Evolutionary conservation across 176 grass and related monocot genomes (phyloP).

Genomic region (Oryza coarctata): DNA sequence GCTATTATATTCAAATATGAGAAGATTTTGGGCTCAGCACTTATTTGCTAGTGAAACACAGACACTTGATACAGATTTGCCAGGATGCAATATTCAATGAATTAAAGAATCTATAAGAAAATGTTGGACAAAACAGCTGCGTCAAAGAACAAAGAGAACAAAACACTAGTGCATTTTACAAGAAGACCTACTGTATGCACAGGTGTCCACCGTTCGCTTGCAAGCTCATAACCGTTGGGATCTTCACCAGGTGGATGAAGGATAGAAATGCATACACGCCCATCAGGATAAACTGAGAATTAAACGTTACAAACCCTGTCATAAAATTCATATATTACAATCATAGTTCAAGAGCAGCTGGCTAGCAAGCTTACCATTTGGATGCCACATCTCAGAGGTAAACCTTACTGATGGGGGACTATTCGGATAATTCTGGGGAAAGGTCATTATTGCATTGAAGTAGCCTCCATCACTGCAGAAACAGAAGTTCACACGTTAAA

Average conservation of each 20-base stretch:
- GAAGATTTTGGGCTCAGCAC: not conserved
- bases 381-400: conserved; percentile 99
- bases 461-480: conserved; percentile 85
- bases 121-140: not conserved
- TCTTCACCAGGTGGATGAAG: conserved; percentile 95
- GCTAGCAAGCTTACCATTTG: conserved; percentile 57
- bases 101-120: not conserved
- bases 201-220: conserved; percentile 88
- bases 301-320: conserved; percentile 16
- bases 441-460: conserved; percentile 86
- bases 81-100: not conserved
- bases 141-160: not conserved
- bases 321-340: conserved; percentile 1
- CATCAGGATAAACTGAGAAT: conserved; percentile 79
- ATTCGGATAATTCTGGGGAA: conserved; percentile 89
- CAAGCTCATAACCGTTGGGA: conserved; percentile 93
- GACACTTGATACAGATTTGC: not conserved
- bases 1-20: not conserved
- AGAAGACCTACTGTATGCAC: conserved; percentile 72
- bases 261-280: conserved; percentile 92
- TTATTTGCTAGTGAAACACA: not conserved
- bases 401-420: conserved; percentile 89
- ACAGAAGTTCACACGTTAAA: not conserved
- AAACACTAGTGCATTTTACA: conserved; percentile 9
- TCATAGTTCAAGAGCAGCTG: not conserved